phyloP scores from a whole-genome alignment of 495 filamentous ascomycete genomes.

The Penicillium egyptiacum region DNA sequence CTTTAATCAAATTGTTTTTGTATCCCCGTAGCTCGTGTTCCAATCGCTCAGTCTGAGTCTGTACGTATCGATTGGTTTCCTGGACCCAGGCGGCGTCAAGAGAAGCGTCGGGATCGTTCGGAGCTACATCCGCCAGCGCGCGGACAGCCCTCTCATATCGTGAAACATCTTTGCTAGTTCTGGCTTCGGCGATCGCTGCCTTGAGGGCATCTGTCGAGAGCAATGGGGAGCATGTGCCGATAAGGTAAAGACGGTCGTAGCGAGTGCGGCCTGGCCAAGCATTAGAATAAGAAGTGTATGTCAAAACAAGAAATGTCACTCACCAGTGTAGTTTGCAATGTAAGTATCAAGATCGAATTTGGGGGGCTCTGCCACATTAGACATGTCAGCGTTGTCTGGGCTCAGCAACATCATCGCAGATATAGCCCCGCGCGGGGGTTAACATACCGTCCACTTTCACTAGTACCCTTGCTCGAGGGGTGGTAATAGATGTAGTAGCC shows the following conservation, averaged over 20 bases:
- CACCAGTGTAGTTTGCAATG: conserved; percentile 87
- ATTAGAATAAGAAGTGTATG: not conserved
- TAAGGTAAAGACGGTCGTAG: conserved; percentile 76
- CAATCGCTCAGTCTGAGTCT: conserved; percentile 66
- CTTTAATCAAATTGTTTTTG: conserved; percentile 97
- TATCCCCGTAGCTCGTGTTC: conserved; percentile 85
- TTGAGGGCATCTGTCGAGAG: conserved; percentile 81
- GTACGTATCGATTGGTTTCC: conserved; percentile 59
- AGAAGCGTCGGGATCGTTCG: conserved; percentile 64
- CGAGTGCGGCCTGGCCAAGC: conserved; percentile 61
- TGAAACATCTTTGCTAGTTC: conserved; percentile 68
- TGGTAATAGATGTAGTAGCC: not conserved
- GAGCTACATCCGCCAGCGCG: conserved; percentile 58
- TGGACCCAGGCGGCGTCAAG: conserved; percentile 72
- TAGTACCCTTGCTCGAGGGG: conserved; percentile 10
- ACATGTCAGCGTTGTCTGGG: conserved; percentile 1
- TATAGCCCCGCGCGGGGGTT: conserved; percentile 9
- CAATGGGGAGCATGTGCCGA: conserved; percentile 73
- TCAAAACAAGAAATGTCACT: conserved; percentile 1
- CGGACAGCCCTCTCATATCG: conserved; percentile 70
- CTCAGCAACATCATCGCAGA: not conserved
- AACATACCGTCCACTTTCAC: conserved; percentile 25
- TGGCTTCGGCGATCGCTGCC: conserved; percentile 72
- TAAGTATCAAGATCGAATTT: conserved; percentile 94
- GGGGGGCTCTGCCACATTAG: conserved; percentile 61